These are phyloP conservation scores for Microsporum audouinii DNA, from an alignment of 2,329 filamentous ascomycete species.

Conservation along the genomic window DNA sequence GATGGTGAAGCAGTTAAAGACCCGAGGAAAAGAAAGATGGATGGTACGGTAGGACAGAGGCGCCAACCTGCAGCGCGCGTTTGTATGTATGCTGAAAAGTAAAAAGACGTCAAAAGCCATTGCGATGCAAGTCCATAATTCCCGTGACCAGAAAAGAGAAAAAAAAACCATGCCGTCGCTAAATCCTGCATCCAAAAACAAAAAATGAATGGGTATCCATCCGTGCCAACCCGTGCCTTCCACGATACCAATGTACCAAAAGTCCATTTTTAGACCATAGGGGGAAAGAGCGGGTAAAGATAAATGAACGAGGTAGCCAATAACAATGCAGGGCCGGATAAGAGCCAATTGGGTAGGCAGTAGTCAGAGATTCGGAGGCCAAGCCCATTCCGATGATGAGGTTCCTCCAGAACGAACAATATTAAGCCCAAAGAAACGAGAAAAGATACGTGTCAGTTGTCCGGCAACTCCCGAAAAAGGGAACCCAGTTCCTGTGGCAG, in stretches of 20 bases:
- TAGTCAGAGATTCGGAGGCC: not conserved
- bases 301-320: not conserved
- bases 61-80: not conserved
- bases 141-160: not conserved
- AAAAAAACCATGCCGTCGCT: slow-evolving; percentile 2
- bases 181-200: not conserved
- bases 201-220: slow-evolving; percentile 1
- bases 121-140: not conserved
- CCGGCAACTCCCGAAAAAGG: not conserved
- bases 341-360: not conserved
- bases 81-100: not conserved
- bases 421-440: not conserved
- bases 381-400: not conserved
- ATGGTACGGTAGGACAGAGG: not conserved
- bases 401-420: not conserved
- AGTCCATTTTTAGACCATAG: not conserved
- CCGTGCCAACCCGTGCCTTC: not conserved
- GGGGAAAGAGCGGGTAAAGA: not conserved
- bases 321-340: not conserved
- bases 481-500: not conserved
- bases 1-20: not conserved
- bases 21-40: not conserved
- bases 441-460: not conserved
- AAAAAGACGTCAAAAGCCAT: not conserved
- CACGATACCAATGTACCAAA: not conserved